These are phyloP conservation scores for Syncephalastrum contaminatum DNA, from an alignment of 371 early-diverging fungal genomes.

Conservation along the genomic window DNA sequence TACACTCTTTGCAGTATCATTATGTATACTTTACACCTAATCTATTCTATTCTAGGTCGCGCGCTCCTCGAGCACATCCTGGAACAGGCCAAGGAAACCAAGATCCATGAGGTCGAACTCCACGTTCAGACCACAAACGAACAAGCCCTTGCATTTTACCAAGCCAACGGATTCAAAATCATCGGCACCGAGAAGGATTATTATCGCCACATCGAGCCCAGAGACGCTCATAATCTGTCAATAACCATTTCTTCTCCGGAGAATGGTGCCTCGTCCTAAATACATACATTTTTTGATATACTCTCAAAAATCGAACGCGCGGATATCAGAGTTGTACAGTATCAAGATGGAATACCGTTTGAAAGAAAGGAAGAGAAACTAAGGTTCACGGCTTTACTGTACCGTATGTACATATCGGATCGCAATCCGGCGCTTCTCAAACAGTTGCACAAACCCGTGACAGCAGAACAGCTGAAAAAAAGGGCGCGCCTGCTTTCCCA, in stretches of 20 bases:
- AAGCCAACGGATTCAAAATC: conserved; percentile 77
- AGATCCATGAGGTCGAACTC: conserved; percentile 56
- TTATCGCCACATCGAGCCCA: conserved; percentile 82
- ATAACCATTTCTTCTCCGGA: conserved; percentile 16
- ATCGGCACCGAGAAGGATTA: conserved; percentile 73
- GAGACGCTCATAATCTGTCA: conserved; percentile 77
- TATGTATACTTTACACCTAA: not conserved
- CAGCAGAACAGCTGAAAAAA: too few relatives aligned
- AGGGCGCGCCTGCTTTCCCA: too few relatives aligned
- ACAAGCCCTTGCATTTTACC: conserved; percentile 87
- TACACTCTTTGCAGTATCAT: not conserved
- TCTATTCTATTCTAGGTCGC: conserved; percentile 44
- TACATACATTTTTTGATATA: too few relatives aligned
- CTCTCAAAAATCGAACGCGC: too few relatives aligned
- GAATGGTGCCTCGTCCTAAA: too few relatives aligned
- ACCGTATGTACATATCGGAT: too few relatives aligned
- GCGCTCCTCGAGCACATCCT: conserved; percentile 62
- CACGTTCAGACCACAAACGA: conserved; percentile 92
- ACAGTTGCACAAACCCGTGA: too few relatives aligned
- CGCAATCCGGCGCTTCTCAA: too few relatives aligned
- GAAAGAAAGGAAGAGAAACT: too few relatives aligned
- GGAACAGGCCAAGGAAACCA: conserved; percentile 42
- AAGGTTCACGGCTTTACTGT: too few relatives aligned
- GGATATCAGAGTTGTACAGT: too few relatives aligned
- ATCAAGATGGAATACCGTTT: too few relatives aligned